Evolutionary conservation across 2,329 filamentous ascomycete species (phyloP), one percentile per base, ranked within the genome.

Genomic region (Decorospora gaudefroyi): DNA sequence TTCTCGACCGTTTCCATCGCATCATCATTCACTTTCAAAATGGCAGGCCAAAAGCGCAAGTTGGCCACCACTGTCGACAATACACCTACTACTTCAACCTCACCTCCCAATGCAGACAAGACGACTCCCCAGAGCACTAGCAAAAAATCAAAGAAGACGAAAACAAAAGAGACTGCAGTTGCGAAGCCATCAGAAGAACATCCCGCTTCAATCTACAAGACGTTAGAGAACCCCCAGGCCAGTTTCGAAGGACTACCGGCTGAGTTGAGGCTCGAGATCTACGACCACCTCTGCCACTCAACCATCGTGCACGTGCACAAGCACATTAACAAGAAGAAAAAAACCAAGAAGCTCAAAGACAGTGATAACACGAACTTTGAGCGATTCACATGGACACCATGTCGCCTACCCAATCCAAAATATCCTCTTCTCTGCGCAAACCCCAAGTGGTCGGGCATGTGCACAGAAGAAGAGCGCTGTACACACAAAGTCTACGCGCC

Each of bases 391-490:
- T n/a, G 4, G 12, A 15, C 30, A 12, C 42, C 49, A 3, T 60
- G 59, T 35, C 46, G 41, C n/a, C 19, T 11, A 19, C 7, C 44
- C 8, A 45, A 51, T 27, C 30, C 51, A 2, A 30, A 13, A 12
- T 48, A 13, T 10, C 39, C 50, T 1, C 38, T 58, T 2, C 49
- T 60, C 13, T 62, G 57, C 38, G 46, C 46, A n/a, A 57, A 59
- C 32, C 58, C 59, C 22, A 59, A 57, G 37, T 60, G 55, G 55
- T 57, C 55, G 3, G 51, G 53, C 18, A 32, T 57, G 29, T 31
- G 29, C 5, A 18, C 11, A 31, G 29, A 31, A 6, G 6, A 31
- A 18, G 29, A 31, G n/a, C 29, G n/a, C n/a, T n/a, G n/a, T n/a
- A n/a, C n/a, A n/a, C n/a, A n/a, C n/a, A n/a, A n/a, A n/a, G n/a